Conservation (phyloP, 2,329 filamentous ascomycete species). For the Hymenoscyphus salicellus region DNA sequence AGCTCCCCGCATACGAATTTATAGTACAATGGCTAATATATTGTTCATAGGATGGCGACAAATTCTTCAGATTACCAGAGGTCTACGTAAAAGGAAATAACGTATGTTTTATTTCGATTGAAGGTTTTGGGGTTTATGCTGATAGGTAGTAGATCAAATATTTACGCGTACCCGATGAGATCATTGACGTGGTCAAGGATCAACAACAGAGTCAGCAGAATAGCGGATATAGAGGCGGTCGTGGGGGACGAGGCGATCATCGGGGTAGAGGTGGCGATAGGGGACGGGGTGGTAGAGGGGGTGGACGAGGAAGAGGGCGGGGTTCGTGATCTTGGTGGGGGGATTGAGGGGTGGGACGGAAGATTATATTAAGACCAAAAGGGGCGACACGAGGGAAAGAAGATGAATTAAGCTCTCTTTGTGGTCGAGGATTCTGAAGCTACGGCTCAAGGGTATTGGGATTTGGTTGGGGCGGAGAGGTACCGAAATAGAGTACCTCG, state of each 20-base stretch:
- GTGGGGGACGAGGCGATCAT: slow-evolving; percentile 56
- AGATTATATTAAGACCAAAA: neutral
- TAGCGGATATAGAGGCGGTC: slow-evolving; percentile 58
- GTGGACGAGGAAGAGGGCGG: slow-evolving; percentile 31
- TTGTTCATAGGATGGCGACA: slow-evolving; percentile 74
- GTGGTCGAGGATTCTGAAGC: neutral
- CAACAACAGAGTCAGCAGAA: slow-evolving; percentile 55
- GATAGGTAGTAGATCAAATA: slow-evolving; percentile 74
- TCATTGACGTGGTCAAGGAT: slow-evolving; percentile 91
- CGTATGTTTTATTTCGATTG: slow-evolving; percentile 51
- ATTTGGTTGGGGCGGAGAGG: neutral
- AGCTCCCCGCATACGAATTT: neutral
- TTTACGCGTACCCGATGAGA: slow-evolving; percentile 91
- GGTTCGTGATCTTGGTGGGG: slow-evolving; percentile 20
- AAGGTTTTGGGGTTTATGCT: slow-evolving; percentile 5
- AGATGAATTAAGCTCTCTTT: neutral
- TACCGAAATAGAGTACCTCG: neutral
- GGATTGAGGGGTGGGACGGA: neutral
- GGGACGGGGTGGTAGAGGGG: slow-evolving; percentile 38
- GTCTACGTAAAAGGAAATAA: slow-evolving; percentile 98
- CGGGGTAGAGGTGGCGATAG: slow-evolving; percentile 48
- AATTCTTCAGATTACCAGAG: slow-evolving; percentile 87
- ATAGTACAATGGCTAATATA: slow-evolving; percentile 15
- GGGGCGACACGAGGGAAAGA: neutral
- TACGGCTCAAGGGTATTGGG: neutral